These are phyloP conservation scores for Stagonosporopsis vannaccii DNA, from an alignment of 2,329 filamentous ascomycete species.

Conservation along the genomic window DNA sequence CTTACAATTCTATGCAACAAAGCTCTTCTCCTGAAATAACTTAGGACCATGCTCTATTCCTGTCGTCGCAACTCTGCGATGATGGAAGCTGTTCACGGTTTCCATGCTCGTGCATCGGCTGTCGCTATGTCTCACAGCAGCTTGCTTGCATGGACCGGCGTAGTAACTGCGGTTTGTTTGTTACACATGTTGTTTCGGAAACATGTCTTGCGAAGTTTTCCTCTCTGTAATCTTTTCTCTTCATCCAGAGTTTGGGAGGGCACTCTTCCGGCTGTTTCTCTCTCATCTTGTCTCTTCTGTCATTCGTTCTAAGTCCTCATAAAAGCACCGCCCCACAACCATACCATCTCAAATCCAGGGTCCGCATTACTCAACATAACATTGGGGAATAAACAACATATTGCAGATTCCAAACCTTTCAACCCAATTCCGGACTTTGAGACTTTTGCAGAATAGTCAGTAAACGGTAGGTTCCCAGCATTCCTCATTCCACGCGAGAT, in stretches of 20 bases:
- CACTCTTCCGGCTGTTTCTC: not conserved
- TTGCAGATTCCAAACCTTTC: not conserved
- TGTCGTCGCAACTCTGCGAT: not conserved
- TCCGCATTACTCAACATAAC: conserved; percentile 13
- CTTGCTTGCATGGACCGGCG: conserved; percentile 22
- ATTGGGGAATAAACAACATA: conserved; percentile 5
- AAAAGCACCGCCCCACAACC: conserved; percentile 4
- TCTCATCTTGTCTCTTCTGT: not conserved
- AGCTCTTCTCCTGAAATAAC: not conserved
- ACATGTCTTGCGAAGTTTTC: conserved; percentile 16
- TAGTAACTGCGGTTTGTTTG: conserved; percentile 29
- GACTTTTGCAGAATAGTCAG: not conserved
- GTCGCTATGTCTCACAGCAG: conserved; percentile 32
- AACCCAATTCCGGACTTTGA: not conserved
- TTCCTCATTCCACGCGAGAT: conserved; percentile 10
- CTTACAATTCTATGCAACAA: not conserved
- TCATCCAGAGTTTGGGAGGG: not conserved
- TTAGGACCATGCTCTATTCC: not conserved
- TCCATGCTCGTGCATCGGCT: conserved; percentile 24
- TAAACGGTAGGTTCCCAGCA: not conserved
- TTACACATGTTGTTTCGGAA: conserved; percentile 33
- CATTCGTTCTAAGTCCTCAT: not conserved
- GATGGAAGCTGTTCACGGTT: not conserved
- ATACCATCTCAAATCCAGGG: conserved; percentile 5
- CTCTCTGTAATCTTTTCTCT: conserved; percentile 9